Evolutionary conservation across 2,329 filamentous ascomycete species (phyloP), one percentile per base, ranked within the genome.

Genomic region (Myriosclerotinia curreyana): DNA sequence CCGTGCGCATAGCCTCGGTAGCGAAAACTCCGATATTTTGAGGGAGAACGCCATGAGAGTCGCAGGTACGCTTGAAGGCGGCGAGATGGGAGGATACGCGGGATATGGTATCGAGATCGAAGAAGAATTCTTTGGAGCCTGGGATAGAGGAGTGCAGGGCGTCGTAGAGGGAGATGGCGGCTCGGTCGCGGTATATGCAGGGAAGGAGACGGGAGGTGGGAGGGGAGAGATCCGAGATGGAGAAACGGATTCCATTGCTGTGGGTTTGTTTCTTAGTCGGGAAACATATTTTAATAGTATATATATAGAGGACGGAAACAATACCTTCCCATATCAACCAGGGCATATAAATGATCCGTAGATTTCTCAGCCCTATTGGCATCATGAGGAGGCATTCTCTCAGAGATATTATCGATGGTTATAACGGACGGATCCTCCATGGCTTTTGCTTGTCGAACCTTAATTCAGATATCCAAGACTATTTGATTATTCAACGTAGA

Each of bases 231-330:
- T 92, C 87, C 11, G 92, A 91, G 72, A 96, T 91, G 52, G 91
- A 94, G 80, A 96, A 96, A 63, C 93, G 91, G 71, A 96, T 94
- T 71, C 92, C 93, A 79, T 96, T 97, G 80, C 92, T 91, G 64
- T 11, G 22, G 22, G 55, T 72, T 58, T 71, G 7, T 25, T 2
- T 11, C 20, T 60, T 15, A 60, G 58, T 40, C 14, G 17, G 46
- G 46, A 5, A 3, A 36, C 20, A 14, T 20, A 1, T 49, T 49
- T 28, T 2, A 22, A 22, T 25, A 20, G 4, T 7, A 28, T 42
- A 62, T 36, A 22, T 5, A n/a, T 42, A 28, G 2, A 11, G 5
- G 14, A 15, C 44, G 31, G 14, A 49, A n/a, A 28, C 68, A 71
- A 67, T 72, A 74, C 74, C 74, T 75, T 64, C 74, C 74, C 72